phyloP scores from a whole-genome alignment of 495 filamentous ascomycete genomes.

The Penicillium psychrofluorescens region DNA sequence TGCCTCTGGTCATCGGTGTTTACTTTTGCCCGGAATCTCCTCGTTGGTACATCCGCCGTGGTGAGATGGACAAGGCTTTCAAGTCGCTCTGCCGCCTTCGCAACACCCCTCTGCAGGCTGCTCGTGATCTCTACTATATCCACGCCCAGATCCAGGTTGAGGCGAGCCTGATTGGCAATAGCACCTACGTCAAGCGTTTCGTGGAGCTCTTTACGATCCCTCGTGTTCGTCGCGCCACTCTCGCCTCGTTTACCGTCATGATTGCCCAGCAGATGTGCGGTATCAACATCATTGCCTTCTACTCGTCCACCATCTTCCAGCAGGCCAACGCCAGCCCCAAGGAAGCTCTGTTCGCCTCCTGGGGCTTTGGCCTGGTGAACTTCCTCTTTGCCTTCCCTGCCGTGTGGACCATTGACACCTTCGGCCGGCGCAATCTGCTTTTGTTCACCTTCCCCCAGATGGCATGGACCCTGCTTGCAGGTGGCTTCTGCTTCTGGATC shows the following conservation, averaged over 20 bases:
- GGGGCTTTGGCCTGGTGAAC: slow-evolving; percentile 77
- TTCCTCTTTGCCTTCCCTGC: slow-evolving; percentile 79
- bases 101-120: slow-evolving; percentile 52
- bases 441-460: slow-evolving; percentile 85
- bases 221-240: slow-evolving; percentile 57
- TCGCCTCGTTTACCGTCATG: slow-evolving; percentile 61
- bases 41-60: slow-evolving; percentile 49
- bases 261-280: slow-evolving; percentile 84
- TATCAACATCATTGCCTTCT: slow-evolving; percentile 72
- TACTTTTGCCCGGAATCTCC: slow-evolving; percentile 18
- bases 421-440: slow-evolving; percentile 67
- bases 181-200: slow-evolving; percentile 51
- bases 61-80: slow-evolving; percentile 48
- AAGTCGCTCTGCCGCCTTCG: slow-evolving; percentile 54
- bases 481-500: slow-evolving; percentile 65
- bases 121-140: slow-evolving; percentile 61
- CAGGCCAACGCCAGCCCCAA: slow-evolving; percentile 51
- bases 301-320: slow-evolving; percentile 66
- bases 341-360: slow-evolving; percentile 64
- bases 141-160: slow-evolving; percentile 53
- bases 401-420: slow-evolving; percentile 81
- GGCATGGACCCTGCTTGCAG: slow-evolving; percentile 71
- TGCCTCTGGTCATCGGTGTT: slow-evolving; percentile 27
- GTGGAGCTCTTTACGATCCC: slow-evolving; percentile 62
- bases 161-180: slow-evolving; percentile 33